Evolutionary conservation across 2,329 filamentous ascomycete genomes (phyloP), one percentile per base, ranked within the genome.

Genomic region (Phialocephala sp.): DNA sequence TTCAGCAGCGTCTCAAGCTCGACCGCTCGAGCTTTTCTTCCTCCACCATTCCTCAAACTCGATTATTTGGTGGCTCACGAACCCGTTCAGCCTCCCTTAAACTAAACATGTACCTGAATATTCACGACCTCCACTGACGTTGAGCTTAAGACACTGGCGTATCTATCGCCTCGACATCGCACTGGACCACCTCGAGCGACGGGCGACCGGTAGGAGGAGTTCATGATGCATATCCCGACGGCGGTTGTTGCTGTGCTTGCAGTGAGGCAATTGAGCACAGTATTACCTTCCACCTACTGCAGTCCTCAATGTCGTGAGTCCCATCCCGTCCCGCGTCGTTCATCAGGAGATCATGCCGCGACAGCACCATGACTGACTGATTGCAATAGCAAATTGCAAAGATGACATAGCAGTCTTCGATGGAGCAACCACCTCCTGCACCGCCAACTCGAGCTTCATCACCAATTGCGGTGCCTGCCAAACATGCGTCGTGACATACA

Each of bases 241-340:
- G 56, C 67, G n/a, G 39, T 71, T 14, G 67, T 61, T 52, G 69
- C 63, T 61, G 45, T 65, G 20, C 57, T 72, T 60, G 65, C 60
- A 37, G 62, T 62, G 22, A 66, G 71, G 58, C 70, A 71, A 63
- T 35, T 63, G 4, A 24, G n/a, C 14, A 35, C 54, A 3, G 54
- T 72, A 8, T 32, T 73, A 36, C 72, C 72, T 8, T 47, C 56
- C 1, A 18, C 59, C 5, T 73, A 70, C 56, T 74, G 72, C 64
- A 54, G 68, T 63, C 72, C 72, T 22, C 45, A 69, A 50, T 74
- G 72, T 65, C 72, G 72, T 74, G 56, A 71, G 72, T 70, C 50
- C 18, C 3, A 50, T 54, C 14, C 15, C 45, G 35, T 50, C 47
- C 50, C 58, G 58, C 9, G 8, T 37, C 54, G 14, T 20, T 47